Conservation (phyloP, 805 yeast species). For the Danielozyma ontarioensis region DNA sequence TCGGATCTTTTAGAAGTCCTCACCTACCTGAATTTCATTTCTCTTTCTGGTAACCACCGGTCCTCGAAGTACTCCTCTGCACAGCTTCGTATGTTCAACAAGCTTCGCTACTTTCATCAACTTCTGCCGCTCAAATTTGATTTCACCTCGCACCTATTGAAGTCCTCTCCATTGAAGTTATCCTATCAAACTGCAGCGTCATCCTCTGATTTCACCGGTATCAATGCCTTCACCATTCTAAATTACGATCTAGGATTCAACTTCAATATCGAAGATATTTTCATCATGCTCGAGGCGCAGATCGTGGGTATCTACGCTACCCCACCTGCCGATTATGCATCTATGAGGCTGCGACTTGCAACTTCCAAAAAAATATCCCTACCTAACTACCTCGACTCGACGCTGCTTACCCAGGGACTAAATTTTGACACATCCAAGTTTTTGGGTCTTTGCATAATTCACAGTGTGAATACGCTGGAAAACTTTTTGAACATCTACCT, state of each 20-base stretch:
- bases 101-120: slow-evolving; percentile 52
- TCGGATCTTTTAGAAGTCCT: slow-evolving; percentile 22
- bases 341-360: neutral
- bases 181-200: slow-evolving; percentile 14
- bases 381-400: slow-evolving; percentile 16
- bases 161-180: slow-evolving; percentile 19
- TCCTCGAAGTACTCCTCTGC: slow-evolving; percentile 39
- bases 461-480: slow-evolving; percentile 47
- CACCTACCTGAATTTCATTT: slow-evolving; percentile 20
- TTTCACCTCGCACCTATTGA: slow-evolving; percentile 19
- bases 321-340: slow-evolving; percentile 8
- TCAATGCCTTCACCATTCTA: slow-evolving; percentile 19
- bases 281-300: slow-evolving; percentile 35
- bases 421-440: too few species aligned
- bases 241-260: slow-evolving; percentile 13
- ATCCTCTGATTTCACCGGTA: slow-evolving; percentile 12
- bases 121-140: slow-evolving; percentile 10
- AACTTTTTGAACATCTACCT: slow-evolving; percentile 51
- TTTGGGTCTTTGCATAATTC: slow-evolving; percentile 57
- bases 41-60: slow-evolving; percentile 29
- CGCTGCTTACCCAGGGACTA: neutral
- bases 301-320: slow-evolving; percentile 36
- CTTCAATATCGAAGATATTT: slow-evolving; percentile 20
- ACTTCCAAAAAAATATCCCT: neutral
- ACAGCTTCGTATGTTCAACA: slow-evolving; percentile 48